phyloP scores from a whole-genome alignment of 179 eudicot species.

The Silene coronaria region DNA sequence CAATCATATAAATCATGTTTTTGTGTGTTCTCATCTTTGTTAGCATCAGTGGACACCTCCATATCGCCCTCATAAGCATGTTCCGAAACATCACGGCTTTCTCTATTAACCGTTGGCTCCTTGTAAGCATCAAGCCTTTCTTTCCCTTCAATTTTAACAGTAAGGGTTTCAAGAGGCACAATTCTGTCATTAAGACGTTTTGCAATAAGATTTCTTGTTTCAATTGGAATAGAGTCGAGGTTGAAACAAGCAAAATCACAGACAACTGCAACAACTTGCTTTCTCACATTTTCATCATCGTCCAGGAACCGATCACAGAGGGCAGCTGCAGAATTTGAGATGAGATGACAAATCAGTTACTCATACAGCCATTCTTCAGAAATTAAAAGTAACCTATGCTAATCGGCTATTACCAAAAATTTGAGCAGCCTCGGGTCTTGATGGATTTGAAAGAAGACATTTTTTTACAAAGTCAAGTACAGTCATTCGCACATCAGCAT shows the following conservation, averaged over 20 bases:
- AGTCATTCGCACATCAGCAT: slow-evolving; percentile 74
- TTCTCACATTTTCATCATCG: slow-evolving; percentile 88
- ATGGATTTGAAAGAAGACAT: slow-evolving; percentile 71
- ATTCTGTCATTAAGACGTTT: slow-evolving; percentile 96
- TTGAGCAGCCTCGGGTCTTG: slow-evolving; percentile 70
- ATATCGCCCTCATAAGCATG: too few species aligned
- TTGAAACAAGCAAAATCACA: slow-evolving; percentile 74
- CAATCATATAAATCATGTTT: too few species aligned
- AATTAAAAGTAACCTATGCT: slow-evolving; percentile 6
- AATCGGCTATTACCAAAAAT: slow-evolving; percentile 54
- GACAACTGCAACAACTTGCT: slow-evolving; percentile 82
- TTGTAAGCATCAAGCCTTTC: too few species aligned
- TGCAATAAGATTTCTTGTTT: slow-evolving; percentile 70
- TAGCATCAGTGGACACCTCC: too few species aligned
- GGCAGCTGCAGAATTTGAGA: slow-evolving; percentile 62
- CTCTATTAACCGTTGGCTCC: too few species aligned
- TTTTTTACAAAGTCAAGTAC: slow-evolving; percentile 73
- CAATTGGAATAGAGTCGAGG: slow-evolving; percentile 61
- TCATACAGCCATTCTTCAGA: not conserved
- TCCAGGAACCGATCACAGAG: slow-evolving; percentile 87
- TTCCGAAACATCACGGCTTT: too few species aligned
- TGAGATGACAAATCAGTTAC: slow-evolving; percentile 11
- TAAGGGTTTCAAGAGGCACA: slow-evolving; percentile 25
- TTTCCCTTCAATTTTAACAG: too few species aligned
- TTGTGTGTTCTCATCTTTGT: too few species aligned